Base-by-base conservation (phyloP, 345 rosid species). In the Dipteronia dyeriana region DNA sequence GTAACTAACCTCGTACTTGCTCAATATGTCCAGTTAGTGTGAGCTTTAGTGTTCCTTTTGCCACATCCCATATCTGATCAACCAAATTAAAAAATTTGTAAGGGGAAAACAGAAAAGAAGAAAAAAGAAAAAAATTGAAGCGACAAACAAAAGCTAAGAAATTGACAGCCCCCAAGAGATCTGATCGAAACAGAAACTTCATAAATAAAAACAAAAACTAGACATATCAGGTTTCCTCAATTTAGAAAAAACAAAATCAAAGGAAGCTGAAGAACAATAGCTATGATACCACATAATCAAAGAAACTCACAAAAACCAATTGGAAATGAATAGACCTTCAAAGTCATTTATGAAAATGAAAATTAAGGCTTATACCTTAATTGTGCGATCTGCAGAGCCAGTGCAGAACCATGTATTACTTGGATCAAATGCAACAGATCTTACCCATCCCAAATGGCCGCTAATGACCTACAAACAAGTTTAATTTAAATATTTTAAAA, bases 371-470 rank as follows among this genome's bases (percentile, higher is more conserved):
- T 51, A 65, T 85, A 94, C 97, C 98, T 93, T 95, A 79, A 95
- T 96, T 56, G 98, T 94, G 73, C 98, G 93, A 83, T 96, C 99
- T 13, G 99, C 98, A 71, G 99, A 96, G 56, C 99, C 99, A 77
- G 99, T 94, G 79, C 98, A 92, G 81, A 96, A 96, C 99, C 99
- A 96, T 62, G 87, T 78, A 84, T 96, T 96, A 86, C 99, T 94
- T 3, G 98, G 97, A 88, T 96, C 98, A 85, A 96, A 96, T 4
- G 99, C 97, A 53, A 96, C 70, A 45, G 99, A 92, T 85, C 99
- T 89, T 72, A 96, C 98, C 99, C 99, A 96, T 73, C 99, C 99
- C 89, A 96, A 86, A 84, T 96, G 99, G 51, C 98, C 99, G 64
- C 95, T 92, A 79, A 96, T 92, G 75, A 91, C 96, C 94, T 91